Percentiles rank a stretch among this genome's conserved stretches.
Conservation (phyloP, 495 filamentous ascomycete genomes). For the Xylaria cubensis region DNA sequence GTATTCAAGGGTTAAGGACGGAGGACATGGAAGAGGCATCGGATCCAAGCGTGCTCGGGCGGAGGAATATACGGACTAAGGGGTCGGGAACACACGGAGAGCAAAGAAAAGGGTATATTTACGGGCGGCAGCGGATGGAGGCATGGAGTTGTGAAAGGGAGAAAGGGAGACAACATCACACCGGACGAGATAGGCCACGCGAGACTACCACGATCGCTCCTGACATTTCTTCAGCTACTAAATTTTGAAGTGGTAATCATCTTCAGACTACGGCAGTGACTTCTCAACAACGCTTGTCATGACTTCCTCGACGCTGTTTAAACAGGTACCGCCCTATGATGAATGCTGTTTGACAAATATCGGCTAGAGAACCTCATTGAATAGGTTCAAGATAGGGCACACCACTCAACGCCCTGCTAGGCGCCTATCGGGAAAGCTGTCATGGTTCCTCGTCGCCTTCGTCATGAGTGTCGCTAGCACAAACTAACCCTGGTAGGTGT, state of each 20-base stretch:
- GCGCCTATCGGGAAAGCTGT: background rate
- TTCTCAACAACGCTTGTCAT: conserved; percentile 5
- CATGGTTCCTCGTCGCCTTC: too few species aligned
- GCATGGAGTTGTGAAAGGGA: background rate
- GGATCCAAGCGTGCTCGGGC: conserved; percentile 1
- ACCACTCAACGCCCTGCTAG: conserved; percentile 1
- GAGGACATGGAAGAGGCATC: background rate
- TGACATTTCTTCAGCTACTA: conserved; percentile 8
- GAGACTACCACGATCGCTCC: conserved; percentile 9
- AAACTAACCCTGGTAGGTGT: background rate
- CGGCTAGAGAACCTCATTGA: background rate
- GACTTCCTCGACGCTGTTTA: background rate
- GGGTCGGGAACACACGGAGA: background rate
- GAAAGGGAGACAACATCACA: background rate
- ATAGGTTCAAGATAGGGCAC: background rate
- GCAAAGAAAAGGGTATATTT: background rate
- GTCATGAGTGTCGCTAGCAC: too few species aligned
- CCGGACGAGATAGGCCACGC: conserved; percentile 5
- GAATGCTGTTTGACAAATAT: background rate
- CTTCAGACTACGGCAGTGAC: background rate
- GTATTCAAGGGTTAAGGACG: background rate
- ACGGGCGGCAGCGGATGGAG: background rate
- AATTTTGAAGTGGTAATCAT: conserved; percentile 1
- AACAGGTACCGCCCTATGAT: background rate
- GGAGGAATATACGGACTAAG: conserved; percentile 1